Evolutionary conservation across 768 basidiomycete species (phyloP), one percentile per base, ranked within the genome.

Genomic region (Lactifluus echinatus): DNA sequence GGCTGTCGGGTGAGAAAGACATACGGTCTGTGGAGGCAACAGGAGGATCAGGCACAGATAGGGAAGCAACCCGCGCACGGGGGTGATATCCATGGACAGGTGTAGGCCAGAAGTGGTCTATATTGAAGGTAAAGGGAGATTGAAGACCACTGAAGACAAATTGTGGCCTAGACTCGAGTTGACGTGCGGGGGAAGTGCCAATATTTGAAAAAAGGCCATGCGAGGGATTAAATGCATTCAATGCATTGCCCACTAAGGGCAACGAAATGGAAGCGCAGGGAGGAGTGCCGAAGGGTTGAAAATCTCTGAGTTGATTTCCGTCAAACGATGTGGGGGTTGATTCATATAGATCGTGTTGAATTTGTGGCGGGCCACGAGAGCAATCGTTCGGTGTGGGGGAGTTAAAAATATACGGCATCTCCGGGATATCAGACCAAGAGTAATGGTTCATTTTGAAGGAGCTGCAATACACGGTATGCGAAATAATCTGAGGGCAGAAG

Each of bases 171-270:
- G 31, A 21, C 40, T 21, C 19, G 17, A 39, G 10, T 34, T 48
- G 45, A 15, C 39, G 21, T n/a, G 45, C 31, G 11, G 33, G 24
- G 8, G 46, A 33, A 19, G 4, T 23, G 11, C 40, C n/a, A 33
- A 33, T 11, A 19, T 53, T 53, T n/a, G 15, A 19, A 53, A 52
- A 49, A 36, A 21, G 43, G 42, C 48, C 10, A 52, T 53, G 57
- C 19, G 45, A 53, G 19, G 33, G n/a, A 52, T 52, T 33, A 33
- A 57, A 49, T 36, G 24, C 6, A 33, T 58, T 21, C 39, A 7
- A 48, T 48, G 28, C 39, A 4, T 42, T 29, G 24, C 15, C 37
- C 8, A 17, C 52, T 14, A 24, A 29, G 21, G 36, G 39, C 19
- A 15, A 3, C 11, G 51, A 48, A 36, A 24, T n/a, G 31, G 40